These are phyloP conservation scores for Phalaenopsis hybrid DNA, from an alignment of 116 monocot genomes.

Conservation along the genomic window DNA sequence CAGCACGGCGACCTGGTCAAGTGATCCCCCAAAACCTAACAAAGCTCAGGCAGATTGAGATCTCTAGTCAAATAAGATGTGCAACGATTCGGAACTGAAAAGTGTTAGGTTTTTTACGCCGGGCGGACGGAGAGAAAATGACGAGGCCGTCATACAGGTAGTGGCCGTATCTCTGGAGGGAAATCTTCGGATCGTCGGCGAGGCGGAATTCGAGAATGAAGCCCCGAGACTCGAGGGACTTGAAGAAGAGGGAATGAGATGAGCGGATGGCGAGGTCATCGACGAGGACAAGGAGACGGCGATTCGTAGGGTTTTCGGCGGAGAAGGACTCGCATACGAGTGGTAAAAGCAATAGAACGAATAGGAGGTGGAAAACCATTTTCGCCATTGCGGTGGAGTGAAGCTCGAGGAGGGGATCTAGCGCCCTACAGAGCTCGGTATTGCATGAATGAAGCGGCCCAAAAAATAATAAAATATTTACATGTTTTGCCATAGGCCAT, in stretches of 20 bases:
- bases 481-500: too few species aligned
- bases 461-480: too few species aligned
- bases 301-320: constrained; percentile 39
- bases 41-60: constrained; percentile 7
- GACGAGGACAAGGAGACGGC: constrained; percentile 72
- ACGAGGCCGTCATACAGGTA: constrained; percentile 78
- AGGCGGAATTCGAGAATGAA: constrained; percentile 78
- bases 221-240: constrained; percentile 63
- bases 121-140: constrained; percentile 70
- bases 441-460: too few species aligned
- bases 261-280: constrained; percentile 78
- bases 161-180: constrained; percentile 69
- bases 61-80: background rate
- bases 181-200: constrained; percentile 66
- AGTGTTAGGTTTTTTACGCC: constrained; percentile 28
- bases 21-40: constrained; percentile 73
- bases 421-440: background rate
- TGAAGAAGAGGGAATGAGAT: constrained; percentile 84
- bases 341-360: constrained; percentile 11
- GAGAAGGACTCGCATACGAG: constrained; percentile 25
- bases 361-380: constrained; percentile 9
- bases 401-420: too few species aligned
- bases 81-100: background rate
- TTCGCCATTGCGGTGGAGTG: background rate
- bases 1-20: constrained; percentile 63